Conservation (phyloP, 1,284 basidiomycete genomes). For the Cutaneotrichosporon cavernicola region DNA sequence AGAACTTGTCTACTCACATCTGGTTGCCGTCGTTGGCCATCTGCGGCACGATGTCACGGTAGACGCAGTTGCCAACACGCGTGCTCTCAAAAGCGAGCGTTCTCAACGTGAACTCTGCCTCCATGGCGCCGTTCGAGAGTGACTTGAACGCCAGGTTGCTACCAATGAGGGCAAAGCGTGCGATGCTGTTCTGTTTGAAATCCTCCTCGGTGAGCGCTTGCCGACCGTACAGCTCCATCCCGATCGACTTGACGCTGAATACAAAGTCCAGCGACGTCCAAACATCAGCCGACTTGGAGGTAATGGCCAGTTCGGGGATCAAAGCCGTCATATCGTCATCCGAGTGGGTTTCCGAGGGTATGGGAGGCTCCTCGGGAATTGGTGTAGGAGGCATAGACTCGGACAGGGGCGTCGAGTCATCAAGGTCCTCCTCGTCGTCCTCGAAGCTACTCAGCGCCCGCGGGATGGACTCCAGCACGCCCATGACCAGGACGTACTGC, state of each 20-base stretch:
- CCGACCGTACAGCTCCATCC: conserved; percentile 86
- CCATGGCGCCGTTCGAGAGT: conserved; percentile 76
- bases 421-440: conserved; percentile 39
- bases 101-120: conserved; percentile 82
- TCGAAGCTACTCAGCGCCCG: conserved; percentile 59
- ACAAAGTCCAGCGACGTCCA: conserved; percentile 75
- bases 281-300: conserved; percentile 33
- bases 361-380: conserved; percentile 8
- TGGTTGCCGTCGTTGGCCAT: conserved; percentile 83
- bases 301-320: conserved; percentile 56
- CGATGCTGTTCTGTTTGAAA: conserved; percentile 77
- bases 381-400: conserved; percentile 22
- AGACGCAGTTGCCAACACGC: conserved; percentile 74
- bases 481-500: conserved; percentile 81
- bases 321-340: conserved; percentile 48
- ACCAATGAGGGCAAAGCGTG: conserved; percentile 77
- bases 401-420: conserved; percentile 28
- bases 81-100: conserved; percentile 92
- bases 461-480: conserved; percentile 71
- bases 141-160: conserved; percentile 79
- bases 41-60: conserved; percentile 93
- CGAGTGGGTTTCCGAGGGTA: conserved; percentile 1
- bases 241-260: conserved; percentile 71
- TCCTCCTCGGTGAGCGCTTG: conserved; percentile 63
- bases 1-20: conserved; percentile 56